A percentile compares a stretch with the other conserved stretches of the same genome.
phyloP scores from a whole-genome alignment of 1,284 basidiomycete genomes.

The Cystobasidium slooffiae region DNA sequence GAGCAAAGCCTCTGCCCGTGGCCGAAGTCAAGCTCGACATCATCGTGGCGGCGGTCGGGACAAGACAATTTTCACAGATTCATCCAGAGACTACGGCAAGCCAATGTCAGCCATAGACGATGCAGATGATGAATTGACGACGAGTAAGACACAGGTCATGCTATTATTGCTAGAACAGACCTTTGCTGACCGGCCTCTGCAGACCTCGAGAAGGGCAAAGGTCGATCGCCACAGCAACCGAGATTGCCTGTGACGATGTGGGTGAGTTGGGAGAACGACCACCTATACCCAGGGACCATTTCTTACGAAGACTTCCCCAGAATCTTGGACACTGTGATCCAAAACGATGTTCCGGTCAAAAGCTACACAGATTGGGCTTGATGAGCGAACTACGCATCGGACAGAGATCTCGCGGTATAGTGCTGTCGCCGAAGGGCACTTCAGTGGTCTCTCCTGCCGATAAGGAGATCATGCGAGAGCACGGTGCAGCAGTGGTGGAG shows the following conservation, averaged over 20 bases:
- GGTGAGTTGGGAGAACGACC: constrained; percentile 63
- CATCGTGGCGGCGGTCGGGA: constrained; percentile 26
- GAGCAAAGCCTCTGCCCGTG: constrained; percentile 12
- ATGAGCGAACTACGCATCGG: constrained; percentile 84
- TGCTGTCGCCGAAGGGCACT: constrained; percentile 87
- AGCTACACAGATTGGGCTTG: constrained; percentile 80
- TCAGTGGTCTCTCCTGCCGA: constrained; percentile 82
- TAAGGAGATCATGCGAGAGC: constrained; percentile 72
- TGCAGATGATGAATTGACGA: constrained; percentile 51
- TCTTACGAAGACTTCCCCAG: constrained; percentile 58
- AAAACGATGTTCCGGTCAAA: constrained; percentile 91
- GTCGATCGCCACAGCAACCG: constrained; percentile 57
- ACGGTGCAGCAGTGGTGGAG: constrained; percentile 91
- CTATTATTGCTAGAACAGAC: constrained; percentile 46
- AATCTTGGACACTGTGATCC: constrained; percentile 99
- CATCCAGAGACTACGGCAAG: constrained; percentile 53
- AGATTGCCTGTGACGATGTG: constrained; percentile 83
- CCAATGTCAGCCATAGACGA: constrained; percentile 65
- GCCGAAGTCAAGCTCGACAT: constrained; percentile 30
- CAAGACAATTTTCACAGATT: constrained; percentile 48
- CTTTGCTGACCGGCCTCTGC: constrained; percentile 24
- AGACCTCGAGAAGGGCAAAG: constrained; percentile 23
- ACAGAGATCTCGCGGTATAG: constrained; percentile 84
- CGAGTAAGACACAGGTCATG: constrained; percentile 52
- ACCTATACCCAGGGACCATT: background rate